Conservation (phyloP, 2,329 filamentous ascomycete species). For the Biscogniauxia sp. region DNA sequence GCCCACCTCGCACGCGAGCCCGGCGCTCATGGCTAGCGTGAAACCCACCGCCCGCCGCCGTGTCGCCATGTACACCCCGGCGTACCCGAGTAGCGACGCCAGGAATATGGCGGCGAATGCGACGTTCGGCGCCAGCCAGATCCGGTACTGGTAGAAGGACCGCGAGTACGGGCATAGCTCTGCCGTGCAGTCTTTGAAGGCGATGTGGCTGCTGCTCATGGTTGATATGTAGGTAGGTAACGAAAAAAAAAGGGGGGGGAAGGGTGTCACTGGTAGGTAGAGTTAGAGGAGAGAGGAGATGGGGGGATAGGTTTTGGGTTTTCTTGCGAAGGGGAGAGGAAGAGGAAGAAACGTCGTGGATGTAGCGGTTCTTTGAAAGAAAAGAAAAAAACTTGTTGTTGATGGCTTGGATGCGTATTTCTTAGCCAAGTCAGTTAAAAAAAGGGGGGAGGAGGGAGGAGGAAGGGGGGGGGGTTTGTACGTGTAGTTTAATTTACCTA, state of each 20-base stretch:
- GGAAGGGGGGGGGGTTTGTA: too few relatives aligned
- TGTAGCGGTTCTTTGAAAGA: too few relatives aligned
- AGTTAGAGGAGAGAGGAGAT: too few relatives aligned
- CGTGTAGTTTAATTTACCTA: too few relatives aligned
- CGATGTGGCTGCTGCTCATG: slow-evolving; percentile 9
- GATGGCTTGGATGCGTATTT: too few relatives aligned
- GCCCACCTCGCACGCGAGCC: slow-evolving; percentile 53
- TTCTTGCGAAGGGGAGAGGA: too few relatives aligned
- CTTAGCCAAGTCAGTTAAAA: too few relatives aligned
- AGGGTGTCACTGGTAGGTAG: neutral
- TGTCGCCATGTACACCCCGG: slow-evolving; percentile 40
- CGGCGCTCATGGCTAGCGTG: slow-evolving; percentile 48
- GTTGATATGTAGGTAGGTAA: neutral
- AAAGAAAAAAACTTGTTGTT: too few relatives aligned
- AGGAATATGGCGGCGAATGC: slow-evolving; percentile 51
- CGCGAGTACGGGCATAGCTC: slow-evolving; percentile 18
- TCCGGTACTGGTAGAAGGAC: slow-evolving; percentile 51
- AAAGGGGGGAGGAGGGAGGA: too few relatives aligned
- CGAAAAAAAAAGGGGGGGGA: neutral
- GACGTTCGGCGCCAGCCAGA: slow-evolving; percentile 52
- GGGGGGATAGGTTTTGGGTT: too few relatives aligned
- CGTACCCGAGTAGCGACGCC: slow-evolving; percentile 41
- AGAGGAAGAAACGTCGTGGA: too few relatives aligned
- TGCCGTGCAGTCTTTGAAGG: slow-evolving; percentile 18
- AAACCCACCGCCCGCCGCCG: slow-evolving; percentile 47